Evolutionary conservation across 2,329 filamentous ascomycete species (phyloP), one percentile per base, ranked within the genome.

Genomic region (Botrytis fabae): DNA sequence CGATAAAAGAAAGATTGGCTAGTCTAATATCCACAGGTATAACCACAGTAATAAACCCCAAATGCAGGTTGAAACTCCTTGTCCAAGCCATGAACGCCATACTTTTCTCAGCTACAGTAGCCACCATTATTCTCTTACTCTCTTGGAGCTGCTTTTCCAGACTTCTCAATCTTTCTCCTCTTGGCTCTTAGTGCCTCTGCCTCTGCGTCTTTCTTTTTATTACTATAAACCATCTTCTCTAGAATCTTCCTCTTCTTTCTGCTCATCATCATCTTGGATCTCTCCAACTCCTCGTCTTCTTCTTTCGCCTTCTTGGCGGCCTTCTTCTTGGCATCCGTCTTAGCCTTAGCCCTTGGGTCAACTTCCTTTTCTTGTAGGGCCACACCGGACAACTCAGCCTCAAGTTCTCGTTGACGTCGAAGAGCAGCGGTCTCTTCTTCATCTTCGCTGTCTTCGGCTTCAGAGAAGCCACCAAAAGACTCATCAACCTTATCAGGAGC

Each of bases 191-290:
- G 85, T 84, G 91, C 93, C 85, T 95, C 92, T 65, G 95, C 93
- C 85, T 97, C 94, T 40, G 90, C 92, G 78, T 95, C 95, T 86
- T 94, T 93, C 88, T 96, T 95, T 84, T 92, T 95, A 84, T 98
- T 97, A 75, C 91, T 94, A 84, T 97, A 97, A 81, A 94, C 88
- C 93, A 99, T 99, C 86, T 98, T 96, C 86, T 98, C 96, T 78
- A 95, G 92, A 80, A 98, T 85, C 90, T 98, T 98, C 80, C 96
- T 88, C 90, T 98, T 99, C 89, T 97, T 96, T 83, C 97, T 93
- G 83, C 92, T 93, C 86, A 98, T 91, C 96, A 99, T 99, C 85
- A 97, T 96, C 89, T 97, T 98, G 82, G 93, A 92, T 75, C 95
- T 88, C 83, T 97, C 94, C 73, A 97, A 83, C 79, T 98, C 95